Conservation (phyloP, 2,329 filamentous ascomycete species). For the Alternaria metachromatica region DNA sequence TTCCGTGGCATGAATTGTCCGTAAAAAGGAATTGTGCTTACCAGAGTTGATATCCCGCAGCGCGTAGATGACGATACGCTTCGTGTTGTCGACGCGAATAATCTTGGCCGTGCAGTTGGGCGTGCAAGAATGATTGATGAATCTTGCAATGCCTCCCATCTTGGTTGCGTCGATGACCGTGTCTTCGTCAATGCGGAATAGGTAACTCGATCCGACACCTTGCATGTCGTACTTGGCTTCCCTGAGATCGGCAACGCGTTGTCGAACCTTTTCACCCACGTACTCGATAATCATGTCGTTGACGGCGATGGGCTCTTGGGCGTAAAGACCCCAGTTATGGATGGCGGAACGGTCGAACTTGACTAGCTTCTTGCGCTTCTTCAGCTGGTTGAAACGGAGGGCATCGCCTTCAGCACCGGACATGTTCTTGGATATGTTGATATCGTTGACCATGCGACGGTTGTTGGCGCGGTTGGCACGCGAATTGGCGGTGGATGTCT, state of each 20-base stretch:
- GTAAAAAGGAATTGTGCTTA: constrained; percentile 60
- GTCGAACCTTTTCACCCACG: constrained; percentile 94
- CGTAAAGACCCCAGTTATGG: constrained; percentile 98
- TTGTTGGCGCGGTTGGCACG: constrained; percentile 95
- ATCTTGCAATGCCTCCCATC: constrained; percentile 95
- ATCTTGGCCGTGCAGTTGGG: constrained; percentile 99
- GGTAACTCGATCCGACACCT: constrained; percentile 94
- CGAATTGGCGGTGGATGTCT: constrained; percentile 85
- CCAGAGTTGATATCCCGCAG: constrained; percentile 92
- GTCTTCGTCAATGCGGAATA: constrained; percentile 97
- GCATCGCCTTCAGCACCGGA: constrained; percentile 82
- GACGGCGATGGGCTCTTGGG: constrained; percentile 94
- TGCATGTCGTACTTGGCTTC: constrained; percentile 93
- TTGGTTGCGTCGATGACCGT: constrained; percentile 98
- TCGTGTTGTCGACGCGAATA: constrained; percentile 97
- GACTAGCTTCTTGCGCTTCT: constrained; percentile 99
- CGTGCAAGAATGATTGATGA: constrained; percentile 98
- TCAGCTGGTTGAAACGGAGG: constrained; percentile 96
- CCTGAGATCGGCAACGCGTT: constrained; percentile 95
- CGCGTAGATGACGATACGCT: constrained; percentile 98
- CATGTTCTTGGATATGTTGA: constrained; percentile 85
- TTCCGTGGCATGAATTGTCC: not conserved
- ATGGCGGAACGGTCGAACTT: constrained; percentile 97
- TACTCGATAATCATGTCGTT: constrained; percentile 99
- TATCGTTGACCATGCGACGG: constrained; percentile 89